Conservation (phyloP, 306 rosid genomes). For the Quercus engelmannii region DNA sequence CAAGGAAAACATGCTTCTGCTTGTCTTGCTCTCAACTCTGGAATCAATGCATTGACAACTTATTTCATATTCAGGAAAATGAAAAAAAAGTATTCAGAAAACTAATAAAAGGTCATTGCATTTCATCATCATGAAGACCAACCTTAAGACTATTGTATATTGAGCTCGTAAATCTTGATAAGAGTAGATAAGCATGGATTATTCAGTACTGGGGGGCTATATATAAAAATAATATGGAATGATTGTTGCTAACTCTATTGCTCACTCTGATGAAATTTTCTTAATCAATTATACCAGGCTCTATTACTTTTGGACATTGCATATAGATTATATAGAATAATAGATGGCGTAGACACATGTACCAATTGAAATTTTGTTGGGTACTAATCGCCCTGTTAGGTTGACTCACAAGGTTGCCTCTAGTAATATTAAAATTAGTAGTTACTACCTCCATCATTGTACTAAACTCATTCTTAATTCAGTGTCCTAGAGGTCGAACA, state of each 20-base stretch:
- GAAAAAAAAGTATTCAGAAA: background rate
- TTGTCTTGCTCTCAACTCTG: conserved; percentile 63
- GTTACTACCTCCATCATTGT: background rate
- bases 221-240: conserved; percentile 1
- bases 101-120: conserved; percentile 12
- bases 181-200: conserved; percentile 43
- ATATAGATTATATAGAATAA: too few relatives aligned
- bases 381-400: background rate
- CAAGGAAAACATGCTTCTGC: conserved; percentile 56
- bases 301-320: too few relatives aligned
- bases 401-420: background rate
- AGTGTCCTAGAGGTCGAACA: background rate
- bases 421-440: background rate
- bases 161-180: conserved; percentile 40
- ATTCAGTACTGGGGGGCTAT: background rate
- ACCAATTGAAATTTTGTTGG: conserved; percentile 1
- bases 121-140: conserved; percentile 80
- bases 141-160: conserved; percentile 18
- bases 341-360: background rate
- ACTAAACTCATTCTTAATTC: background rate
- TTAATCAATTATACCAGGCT: too few relatives aligned
- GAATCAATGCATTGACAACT: conserved; percentile 67
- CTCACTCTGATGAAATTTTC: background rate
- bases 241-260: background rate
- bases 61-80: conserved; percentile 21